A percentile compares a stretch with the other conserved stretches of the same genome.
phyloP scores from a whole-genome alignment of 192 early-diverging fungal species.

The Phlyctochytrium bullatum region DNA sequence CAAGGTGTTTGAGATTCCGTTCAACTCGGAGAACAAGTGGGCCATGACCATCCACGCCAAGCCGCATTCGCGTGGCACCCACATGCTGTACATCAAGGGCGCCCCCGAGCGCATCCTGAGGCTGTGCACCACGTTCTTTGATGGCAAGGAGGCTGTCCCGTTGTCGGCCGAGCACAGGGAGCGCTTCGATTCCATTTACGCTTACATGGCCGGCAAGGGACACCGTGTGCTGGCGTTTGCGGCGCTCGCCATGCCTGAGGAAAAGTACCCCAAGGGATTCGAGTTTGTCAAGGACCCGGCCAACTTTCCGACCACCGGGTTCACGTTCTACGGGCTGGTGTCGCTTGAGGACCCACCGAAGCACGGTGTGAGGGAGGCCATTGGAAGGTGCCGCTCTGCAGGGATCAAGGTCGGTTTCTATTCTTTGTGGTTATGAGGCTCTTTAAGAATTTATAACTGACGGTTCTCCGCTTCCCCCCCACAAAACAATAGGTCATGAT shows the following conservation, averaged over 20 bases:
- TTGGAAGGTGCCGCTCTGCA: slow-evolving; percentile 76
- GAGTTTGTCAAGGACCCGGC: slow-evolving; percentile 68
- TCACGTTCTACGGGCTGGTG: slow-evolving; percentile 78
- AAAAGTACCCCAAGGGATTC: slow-evolving; percentile 71
- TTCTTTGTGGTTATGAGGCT: too few relatives aligned
- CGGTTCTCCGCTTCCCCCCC: too few relatives aligned
- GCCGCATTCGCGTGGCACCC: slow-evolving; percentile 59
- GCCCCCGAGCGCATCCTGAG: slow-evolving; percentile 88
- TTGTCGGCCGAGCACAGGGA: slow-evolving; percentile 57
- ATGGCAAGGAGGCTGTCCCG: slow-evolving; percentile 48
- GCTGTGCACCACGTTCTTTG: slow-evolving; percentile 71
- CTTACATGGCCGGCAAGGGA: slow-evolving; percentile 76
- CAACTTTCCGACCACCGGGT: slow-evolving; percentile 61
- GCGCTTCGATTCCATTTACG: slow-evolving; percentile 61
- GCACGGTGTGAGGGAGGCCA: slow-evolving; percentile 87
- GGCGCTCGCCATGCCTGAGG: slow-evolving; percentile 64
- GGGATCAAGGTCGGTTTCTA: slow-evolving; percentile 94
- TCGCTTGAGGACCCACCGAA: slow-evolving; percentile 95
- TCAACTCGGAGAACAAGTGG: slow-evolving; percentile 90
- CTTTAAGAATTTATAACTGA: too few relatives aligned
- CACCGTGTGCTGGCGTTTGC: slow-evolving; percentile 91
- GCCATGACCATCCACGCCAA: slow-evolving; percentile 85
- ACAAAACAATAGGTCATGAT: too few relatives aligned
- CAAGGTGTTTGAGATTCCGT: slow-evolving; percentile 94
- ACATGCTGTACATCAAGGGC: slow-evolving; percentile 81